A percentile compares a stretch with the other conserved stretches of the same genome.
Evolutionary conservation across 2,329 filamentous ascomycete species (phyloP).

Genomic region (Stagonosporopsis rhizophila): DNA sequence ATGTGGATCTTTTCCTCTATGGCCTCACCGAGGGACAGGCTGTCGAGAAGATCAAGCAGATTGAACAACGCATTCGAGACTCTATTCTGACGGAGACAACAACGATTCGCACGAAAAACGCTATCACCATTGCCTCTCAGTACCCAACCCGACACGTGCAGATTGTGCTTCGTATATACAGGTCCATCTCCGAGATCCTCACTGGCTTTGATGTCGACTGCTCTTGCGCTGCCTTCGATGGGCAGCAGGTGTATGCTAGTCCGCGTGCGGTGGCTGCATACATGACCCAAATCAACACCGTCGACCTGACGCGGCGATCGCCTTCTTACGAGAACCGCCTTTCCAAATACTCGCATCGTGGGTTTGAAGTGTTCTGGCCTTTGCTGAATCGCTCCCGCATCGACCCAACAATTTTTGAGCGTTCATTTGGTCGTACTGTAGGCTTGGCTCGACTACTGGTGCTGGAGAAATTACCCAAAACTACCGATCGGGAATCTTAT

Average conservation of each 20-base stretch:
- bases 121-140: slow-evolving; percentile 83
- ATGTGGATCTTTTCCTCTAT: slow-evolving; percentile 87
- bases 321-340: slow-evolving; percentile 88
- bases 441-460: slow-evolving; percentile 82
- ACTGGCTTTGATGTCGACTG: slow-evolving; percentile 90
- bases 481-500: slow-evolving; percentile 72
- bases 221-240: slow-evolving; percentile 81
- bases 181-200: slow-evolving; percentile 81
- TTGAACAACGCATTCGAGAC: slow-evolving; percentile 77
- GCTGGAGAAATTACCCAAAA: slow-evolving; percentile 77
- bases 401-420: slow-evolving; percentile 86
- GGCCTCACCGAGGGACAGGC: slow-evolving; percentile 79
- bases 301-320: slow-evolving; percentile 80
- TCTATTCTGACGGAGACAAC: slow-evolving; percentile 83
- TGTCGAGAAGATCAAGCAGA: slow-evolving; percentile 82
- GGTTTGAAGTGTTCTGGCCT: slow-evolving; percentile 85
- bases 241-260: slow-evolving; percentile 78
- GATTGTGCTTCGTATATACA: slow-evolving; percentile 86
- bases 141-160: slow-evolving; percentile 85
- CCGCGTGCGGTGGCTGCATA: slow-evolving; percentile 80
- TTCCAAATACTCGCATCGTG: slow-evolving; percentile 80
- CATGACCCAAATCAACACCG: slow-evolving; percentile 81
- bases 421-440: slow-evolving; percentile 76
- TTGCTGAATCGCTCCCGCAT: slow-evolving; percentile 75
- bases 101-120: slow-evolving; percentile 84